Evolutionary conservation across 345 rosid genomes (phyloP), one percentile per base, ranked within the genome.

Genomic region (Bretschneidera sinensis): DNA sequence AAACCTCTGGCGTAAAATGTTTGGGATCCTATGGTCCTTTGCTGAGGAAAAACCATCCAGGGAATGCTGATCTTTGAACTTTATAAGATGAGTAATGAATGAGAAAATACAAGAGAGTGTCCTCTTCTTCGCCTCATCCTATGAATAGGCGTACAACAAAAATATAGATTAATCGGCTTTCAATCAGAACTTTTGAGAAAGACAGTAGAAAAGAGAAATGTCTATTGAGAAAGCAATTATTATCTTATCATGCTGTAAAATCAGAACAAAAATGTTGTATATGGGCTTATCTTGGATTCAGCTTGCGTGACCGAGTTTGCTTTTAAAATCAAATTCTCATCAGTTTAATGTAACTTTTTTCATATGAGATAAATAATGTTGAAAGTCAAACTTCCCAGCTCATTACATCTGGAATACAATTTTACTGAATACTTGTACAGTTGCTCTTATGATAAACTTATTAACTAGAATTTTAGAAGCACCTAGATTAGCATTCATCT

Each of bases 1-100:
- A 52, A 85, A 86, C 66, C 74, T 90, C 61, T 73, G 77, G 20
- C 61, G 79, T 33, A 94, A 49, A 51, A 84, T 69, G 71, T 43
- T 57, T 2, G 97, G 99, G 59, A 83, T 67, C 50, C 18, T 76
- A 52, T 88, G 96, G 21, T 63, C 62, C 81, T 77, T 90, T 21
- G 91, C 80, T 6, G 91, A 80, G 9, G 78, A 70, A 1, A 43
- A 58, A 21, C 85, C 84, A 9, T 74, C 83, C 72, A 83, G 57
- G 22, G 87, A 73, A 53, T 76, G 77, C 70, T 43, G 55, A 64
- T 90, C 96, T 64, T 83, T 94, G 69, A 84, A 94, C 83, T 85
- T 94, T 31, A 94, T 24, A 43, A 94, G 89, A 66, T 90, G 99
- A 43, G 77, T 79, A 23, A 94, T 73, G 47, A 73, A 82, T 0